phyloP scores from a whole-genome alignment of 2,329 filamentous ascomycete genomes.

The Dryadomyces quercus-mongolicae region DNA sequence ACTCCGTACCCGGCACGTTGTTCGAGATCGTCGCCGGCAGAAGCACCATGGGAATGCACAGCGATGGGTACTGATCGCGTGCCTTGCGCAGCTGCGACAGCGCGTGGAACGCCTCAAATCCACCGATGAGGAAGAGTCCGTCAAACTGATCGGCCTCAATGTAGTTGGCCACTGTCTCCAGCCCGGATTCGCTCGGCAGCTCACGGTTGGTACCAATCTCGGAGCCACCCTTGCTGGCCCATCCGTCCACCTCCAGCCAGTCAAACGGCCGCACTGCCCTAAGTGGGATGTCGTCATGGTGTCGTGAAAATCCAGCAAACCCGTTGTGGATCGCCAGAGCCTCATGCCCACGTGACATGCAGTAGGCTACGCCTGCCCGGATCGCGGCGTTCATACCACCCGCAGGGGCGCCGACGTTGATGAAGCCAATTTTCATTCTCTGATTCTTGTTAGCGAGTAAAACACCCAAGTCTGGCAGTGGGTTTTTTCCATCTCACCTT shows the following conservation, averaged over 20 bases:
- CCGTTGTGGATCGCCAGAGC: slow-evolving; percentile 92
- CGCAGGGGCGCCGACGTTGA: slow-evolving; percentile 91
- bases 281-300: slow-evolving; percentile 72
- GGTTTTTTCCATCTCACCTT: slow-evolving; percentile 38
- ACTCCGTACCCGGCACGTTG: slow-evolving; percentile 96
- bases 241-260: slow-evolving; percentile 90
- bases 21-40: slow-evolving; percentile 97
- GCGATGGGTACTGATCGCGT: slow-evolving; percentile 63
- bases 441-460: slow-evolving; percentile 20
- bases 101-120: slow-evolving; percentile 93
- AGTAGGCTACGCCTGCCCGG: slow-evolving; percentile 86
- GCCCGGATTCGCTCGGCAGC: slow-evolving; percentile 72
- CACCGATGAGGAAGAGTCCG: slow-evolving; percentile 81
- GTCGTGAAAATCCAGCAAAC: slow-evolving; percentile 84
- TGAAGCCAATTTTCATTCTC: slow-evolving; percentile 88
- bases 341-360: slow-evolving; percentile 80
- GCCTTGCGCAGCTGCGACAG: slow-evolving; percentile 78
- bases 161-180: slow-evolving; percentile 69
- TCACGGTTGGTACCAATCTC: slow-evolving; percentile 97
- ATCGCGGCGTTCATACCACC: slow-evolving; percentile 98
- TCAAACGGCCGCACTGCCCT: slow-evolving; percentile 75
- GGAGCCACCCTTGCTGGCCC: slow-evolving; percentile 93
- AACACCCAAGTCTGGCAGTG: neutral
- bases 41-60: slow-evolving; percentile 85
- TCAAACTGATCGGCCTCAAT: slow-evolving; percentile 84